Evolutionary conservation across 192 early-diverging fungal genomes (phyloP), one percentile per base, ranked within the genome.

Genomic region (Umbelopsis sp.): DNA sequence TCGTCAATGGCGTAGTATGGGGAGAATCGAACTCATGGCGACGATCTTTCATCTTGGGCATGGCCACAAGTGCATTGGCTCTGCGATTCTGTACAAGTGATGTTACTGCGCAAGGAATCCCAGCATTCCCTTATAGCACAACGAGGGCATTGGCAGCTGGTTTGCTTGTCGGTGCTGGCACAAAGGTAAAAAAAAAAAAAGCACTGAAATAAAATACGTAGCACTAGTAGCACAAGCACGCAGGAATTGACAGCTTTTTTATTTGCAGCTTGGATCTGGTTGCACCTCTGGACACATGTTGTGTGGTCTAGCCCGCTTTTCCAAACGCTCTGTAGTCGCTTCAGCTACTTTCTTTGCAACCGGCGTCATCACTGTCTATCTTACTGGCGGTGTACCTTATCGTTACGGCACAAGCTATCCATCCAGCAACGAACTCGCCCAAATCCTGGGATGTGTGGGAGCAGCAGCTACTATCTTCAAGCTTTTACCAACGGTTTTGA

Each of bases 271-370:
- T 14, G 66, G 22, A 24, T 67, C 66, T 44, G 66, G 66, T 14
- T 67, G 66, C 21, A 67, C 66, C 25, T 67, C 66, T 31, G 66
- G 66, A 21, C 66, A 67, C 43, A 67, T 67, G 66, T 26, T 67
- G 22, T 67, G 66, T 47, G 66, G 66, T 45, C 26, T 67, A 26
- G 5, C 66, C 29, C 25, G 66, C 1, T 47, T 67, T 7, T 67
- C 66, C 12, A 67, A 67, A 8, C 34, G 66, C 6, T 67, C 66
- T 22, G 24, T 67, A 14, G 66, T 45, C 5, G 66, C 66, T 14
- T 45, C 66, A 2, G 45, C 45, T 7, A 47, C 45, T 44, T 67
- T 67, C 26, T 67, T 67, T 17, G 25, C 43, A 17, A 47, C 66
- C 20, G 66, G 66, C 24, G 66, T 45, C 0, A n/a, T 34, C 6